Conservation (phyloP, 176 grass and related monocot species). For the Themeda triandra region DNA sequence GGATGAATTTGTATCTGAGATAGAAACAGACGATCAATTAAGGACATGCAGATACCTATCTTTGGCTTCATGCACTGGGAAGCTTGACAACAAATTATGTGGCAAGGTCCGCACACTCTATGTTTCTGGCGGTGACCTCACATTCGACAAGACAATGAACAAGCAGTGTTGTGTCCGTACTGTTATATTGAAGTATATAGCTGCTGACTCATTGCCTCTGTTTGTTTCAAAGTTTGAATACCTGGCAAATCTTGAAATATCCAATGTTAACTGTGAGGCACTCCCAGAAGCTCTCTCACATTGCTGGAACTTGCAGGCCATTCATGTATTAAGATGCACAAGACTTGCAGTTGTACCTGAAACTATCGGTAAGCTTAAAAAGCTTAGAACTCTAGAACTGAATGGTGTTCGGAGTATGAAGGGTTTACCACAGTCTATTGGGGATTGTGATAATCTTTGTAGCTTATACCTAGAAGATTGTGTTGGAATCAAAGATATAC, state of each 20-base stretch:
- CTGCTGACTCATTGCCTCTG: background rate
- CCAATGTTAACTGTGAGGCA: background rate
- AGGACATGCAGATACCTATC: background rate
- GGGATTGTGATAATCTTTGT: background rate
- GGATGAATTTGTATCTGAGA: background rate
- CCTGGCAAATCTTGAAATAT: constrained; percentile 17
- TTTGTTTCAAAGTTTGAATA: background rate
- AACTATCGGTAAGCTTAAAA: constrained; percentile 9
- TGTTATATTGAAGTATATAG: background rate
- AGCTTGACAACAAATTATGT: too few species aligned
- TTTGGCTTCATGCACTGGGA: background rate
- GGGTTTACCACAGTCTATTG: constrained; percentile 13
- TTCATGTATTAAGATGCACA: background rate
- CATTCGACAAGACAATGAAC: background rate
- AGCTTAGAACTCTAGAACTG: constrained; percentile 13
- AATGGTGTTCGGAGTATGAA: background rate
- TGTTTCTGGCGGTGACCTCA: background rate
- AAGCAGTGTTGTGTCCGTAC: background rate
- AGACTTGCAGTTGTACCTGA: background rate
- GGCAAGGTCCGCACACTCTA: background rate
- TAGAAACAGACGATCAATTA: background rate
- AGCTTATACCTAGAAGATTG: background rate
- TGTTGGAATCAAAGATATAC: background rate
- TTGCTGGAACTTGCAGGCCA: constrained; percentile 3
- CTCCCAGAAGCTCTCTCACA: constrained; percentile 6